A percentile compares a stretch with the other conserved stretches of the same genome.
Conservation (phyloP, 148 eudicot species). For the Silene conica region DNA sequence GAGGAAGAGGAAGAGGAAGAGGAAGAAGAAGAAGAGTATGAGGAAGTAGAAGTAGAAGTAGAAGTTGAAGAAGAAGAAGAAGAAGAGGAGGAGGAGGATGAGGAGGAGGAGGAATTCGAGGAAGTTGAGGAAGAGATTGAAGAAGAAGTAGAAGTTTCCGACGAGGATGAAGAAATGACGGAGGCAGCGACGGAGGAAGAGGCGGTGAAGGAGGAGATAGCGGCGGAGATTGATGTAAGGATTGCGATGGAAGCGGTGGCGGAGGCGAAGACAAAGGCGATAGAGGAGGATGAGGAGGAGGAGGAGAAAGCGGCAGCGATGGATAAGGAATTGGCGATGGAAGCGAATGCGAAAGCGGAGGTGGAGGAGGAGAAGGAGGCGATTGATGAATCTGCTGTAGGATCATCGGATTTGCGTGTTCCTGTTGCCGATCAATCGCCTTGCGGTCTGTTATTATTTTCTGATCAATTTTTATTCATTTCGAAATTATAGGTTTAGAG, state of each 20-base stretch:
- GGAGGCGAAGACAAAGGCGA: background rate
- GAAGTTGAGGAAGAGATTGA: constrained; percentile 1
- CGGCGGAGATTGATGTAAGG: background rate
- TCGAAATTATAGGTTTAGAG: background rate
- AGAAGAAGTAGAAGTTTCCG: constrained; percentile 6
- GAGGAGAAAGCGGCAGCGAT: background rate
- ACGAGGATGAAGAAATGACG: background rate
- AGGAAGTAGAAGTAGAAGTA: constrained; percentile 6
- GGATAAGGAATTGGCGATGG: background rate
- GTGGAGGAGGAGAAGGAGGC: background rate
- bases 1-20: constrained; percentile 5
- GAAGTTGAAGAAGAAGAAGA: constrained; percentile 11
- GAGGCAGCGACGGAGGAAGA: background rate
- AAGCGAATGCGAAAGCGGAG: background rate
- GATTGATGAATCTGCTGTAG: background rate
- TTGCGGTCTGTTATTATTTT: constrained; percentile 7
- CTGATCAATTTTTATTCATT: background rate
- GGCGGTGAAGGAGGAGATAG: background rate
- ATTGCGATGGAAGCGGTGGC: background rate
- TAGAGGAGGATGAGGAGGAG: background rate
- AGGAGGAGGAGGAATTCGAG: constrained; percentile 8
- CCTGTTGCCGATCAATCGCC: background rate
- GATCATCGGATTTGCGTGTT: background rate
- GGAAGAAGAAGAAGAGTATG: background rate
- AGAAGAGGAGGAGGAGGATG: constrained; percentile 13